phyloP scores from a whole-genome alignment of 768 basidiomycete species.

The Sarcodon aspratus region DNA sequence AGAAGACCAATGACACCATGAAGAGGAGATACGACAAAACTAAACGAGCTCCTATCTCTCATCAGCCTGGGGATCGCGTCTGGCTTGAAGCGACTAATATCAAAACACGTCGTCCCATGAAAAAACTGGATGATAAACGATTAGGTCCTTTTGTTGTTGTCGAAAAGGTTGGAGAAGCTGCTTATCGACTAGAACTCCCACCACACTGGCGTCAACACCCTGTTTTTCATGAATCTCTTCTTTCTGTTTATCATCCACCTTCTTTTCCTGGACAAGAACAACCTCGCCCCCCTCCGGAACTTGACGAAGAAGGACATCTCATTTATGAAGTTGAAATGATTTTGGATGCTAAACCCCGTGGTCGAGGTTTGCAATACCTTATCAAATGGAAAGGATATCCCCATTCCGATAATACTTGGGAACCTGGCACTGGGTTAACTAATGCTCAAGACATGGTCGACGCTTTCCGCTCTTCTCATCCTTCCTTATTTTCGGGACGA shows the following conservation, averaged over 20 bases:
- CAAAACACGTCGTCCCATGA: constrained; percentile 1
- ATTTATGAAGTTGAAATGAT: constrained; percentile 10
- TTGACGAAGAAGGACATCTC: constrained; percentile 1
- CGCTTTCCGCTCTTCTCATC: background rate
- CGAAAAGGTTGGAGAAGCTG: constrained; percentile 4
- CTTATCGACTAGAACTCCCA: constrained; percentile 6
- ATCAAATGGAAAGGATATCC: constrained; percentile 5
- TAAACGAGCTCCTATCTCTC: background rate
- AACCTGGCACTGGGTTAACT: background rate
- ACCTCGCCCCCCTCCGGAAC: constrained; percentile 1
- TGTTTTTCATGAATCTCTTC: no score
- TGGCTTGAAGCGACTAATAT: constrained; percentile 4
- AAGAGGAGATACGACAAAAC: background rate
- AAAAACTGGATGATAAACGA: constrained; percentile 4
- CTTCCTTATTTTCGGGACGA: no score
- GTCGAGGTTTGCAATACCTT: constrained; percentile 2
- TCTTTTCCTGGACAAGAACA: no score
- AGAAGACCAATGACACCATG: background rate
- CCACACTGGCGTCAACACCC: background rate
- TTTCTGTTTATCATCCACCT: no score
- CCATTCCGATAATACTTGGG: constrained; percentile 4
- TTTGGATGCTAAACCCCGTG: constrained; percentile 6
- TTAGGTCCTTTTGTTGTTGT: constrained; percentile 8
- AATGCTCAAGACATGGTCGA: background rate
- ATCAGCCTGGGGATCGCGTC: constrained; percentile 3